A percentile compares a stretch with the other conserved stretches of the same genome.
phyloP scores from a whole-genome alignment of 192 early-diverging fungal genomes.

The Phlyctochytrium planicorne region DNA sequence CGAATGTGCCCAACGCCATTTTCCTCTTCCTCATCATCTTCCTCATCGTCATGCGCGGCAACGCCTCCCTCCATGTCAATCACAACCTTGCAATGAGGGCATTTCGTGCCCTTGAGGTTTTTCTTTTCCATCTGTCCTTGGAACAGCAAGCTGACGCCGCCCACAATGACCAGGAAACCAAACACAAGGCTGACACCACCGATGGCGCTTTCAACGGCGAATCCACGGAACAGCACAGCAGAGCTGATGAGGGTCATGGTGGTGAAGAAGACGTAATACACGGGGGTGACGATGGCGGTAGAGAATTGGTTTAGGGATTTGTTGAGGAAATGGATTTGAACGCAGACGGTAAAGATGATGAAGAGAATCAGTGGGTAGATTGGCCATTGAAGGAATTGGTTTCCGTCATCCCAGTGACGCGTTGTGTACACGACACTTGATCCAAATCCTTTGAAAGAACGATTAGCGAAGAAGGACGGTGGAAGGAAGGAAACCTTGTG shows the following conservation, averaged over 20 bases:
- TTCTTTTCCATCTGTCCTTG: too few species aligned
- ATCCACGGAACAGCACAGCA: slow-evolving; percentile 64
- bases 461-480: neutral
- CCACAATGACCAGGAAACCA: slow-evolving; percentile 44
- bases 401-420: slow-evolving; percentile 42
- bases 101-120: too few species aligned
- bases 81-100: too few species aligned
- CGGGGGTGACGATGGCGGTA: slow-evolving; percentile 67
- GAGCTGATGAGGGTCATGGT: slow-evolving; percentile 59
- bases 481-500: slow-evolving; percentile 47
- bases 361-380: slow-evolving; percentile 58
- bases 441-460: slow-evolving; percentile 47
- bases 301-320: slow-evolving; percentile 65
- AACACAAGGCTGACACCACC: slow-evolving; percentile 25
- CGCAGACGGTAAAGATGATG: slow-evolving; percentile 45
- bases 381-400: slow-evolving; percentile 64
- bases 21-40: too few species aligned
- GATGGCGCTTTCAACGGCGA: slow-evolving; percentile 22
- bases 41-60: too few species aligned
- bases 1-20: too few species aligned
- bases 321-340: slow-evolving; percentile 67
- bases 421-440: slow-evolving; percentile 53
- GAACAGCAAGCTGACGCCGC: slow-evolving; percentile 50
- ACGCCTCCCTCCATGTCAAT: too few species aligned
- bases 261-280: slow-evolving; percentile 71